Evolutionary conservation across 1,139 yeast species (phyloP).

Genomic region (Suhomyces maxii): DNA sequence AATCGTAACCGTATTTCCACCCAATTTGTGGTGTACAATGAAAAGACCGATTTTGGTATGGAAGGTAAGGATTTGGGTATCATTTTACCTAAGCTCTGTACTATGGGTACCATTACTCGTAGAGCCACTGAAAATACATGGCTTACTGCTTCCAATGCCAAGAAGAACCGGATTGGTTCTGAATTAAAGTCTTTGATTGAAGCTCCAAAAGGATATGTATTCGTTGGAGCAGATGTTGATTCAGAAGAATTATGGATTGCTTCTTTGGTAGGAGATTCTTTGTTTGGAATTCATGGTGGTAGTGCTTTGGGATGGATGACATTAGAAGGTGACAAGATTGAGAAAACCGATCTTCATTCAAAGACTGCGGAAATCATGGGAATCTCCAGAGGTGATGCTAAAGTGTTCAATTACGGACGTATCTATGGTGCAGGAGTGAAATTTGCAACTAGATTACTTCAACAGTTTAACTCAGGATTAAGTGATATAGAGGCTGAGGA

Average conservation of each 20-base stretch:
- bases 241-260: slow-evolving; percentile 99
- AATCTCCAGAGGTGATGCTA: slow-evolving; percentile 88
- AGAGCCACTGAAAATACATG: slow-evolving; percentile 97
- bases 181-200: slow-evolving; percentile 83
- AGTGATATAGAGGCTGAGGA: slow-evolving; percentile 68
- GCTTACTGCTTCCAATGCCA: slow-evolving; percentile 96
- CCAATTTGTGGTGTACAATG: slow-evolving; percentile 76
- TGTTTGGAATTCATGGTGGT: slow-evolving; percentile 87
- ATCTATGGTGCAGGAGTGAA: slow-evolving; percentile 96
- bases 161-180: slow-evolving; percentile 81
- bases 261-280: slow-evolving; percentile 88
- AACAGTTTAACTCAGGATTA: slow-evolving; percentile 74
- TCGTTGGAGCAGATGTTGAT: slow-evolving; percentile 98
- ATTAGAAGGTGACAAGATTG: slow-evolving; percentile 87
- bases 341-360: slow-evolving; percentile 92
- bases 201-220: slow-evolving; percentile 87
- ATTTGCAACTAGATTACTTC: slow-evolving; percentile 79
- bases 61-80: slow-evolving; percentile 54
- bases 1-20: slow-evolving; percentile 78
- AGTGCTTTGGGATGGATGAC: slow-evolving; percentile 99
- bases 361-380: slow-evolving; percentile 90
- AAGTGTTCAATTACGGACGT: slow-evolving; percentile 93
- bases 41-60: slow-evolving; percentile 28
- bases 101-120: slow-evolving; percentile 97
- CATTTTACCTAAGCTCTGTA: slow-evolving; percentile 76